Percentiles rank a stretch among this genome's conserved stretches.
phyloP scores from a whole-genome alignment of 108 stramenopile genomes.

The Pseudonitzschia multiseries region DNA sequence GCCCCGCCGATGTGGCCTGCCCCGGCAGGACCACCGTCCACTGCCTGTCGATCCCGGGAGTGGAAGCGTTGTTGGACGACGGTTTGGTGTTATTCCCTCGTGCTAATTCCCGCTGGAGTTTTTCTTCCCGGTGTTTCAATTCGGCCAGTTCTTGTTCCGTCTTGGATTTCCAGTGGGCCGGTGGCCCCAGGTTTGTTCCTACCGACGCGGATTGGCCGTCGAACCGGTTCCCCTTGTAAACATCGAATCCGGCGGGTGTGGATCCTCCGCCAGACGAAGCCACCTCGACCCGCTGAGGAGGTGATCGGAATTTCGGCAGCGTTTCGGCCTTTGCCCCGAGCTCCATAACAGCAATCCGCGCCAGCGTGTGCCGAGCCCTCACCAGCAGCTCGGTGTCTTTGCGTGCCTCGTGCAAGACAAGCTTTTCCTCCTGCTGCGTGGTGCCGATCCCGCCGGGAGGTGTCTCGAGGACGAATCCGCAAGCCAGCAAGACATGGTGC shows the following conservation, averaged over 20 bases:
- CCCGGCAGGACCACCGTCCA: slow-evolving; percentile 55
- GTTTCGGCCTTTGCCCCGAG: slow-evolving; percentile 42
- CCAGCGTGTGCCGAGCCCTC: slow-evolving; percentile 43
- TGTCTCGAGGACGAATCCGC: slow-evolving; percentile 56
- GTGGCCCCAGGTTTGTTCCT: slow-evolving; percentile 58
- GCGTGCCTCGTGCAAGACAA: not conserved
- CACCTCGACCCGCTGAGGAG: slow-evolving; percentile 7
- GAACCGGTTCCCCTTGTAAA: slow-evolving; percentile 61
- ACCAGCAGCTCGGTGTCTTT: slow-evolving; percentile 28
- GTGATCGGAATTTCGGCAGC: slow-evolving; percentile 39
- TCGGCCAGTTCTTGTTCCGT: slow-evolving; percentile 34
- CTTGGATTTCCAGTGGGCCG: slow-evolving; percentile 56
- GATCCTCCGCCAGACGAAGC: slow-evolving; percentile 3
- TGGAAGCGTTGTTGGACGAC: not conserved
- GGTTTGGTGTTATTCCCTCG: not conserved
- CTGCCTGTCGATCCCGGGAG: slow-evolving; percentile 31
- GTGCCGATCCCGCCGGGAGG: slow-evolving; percentile 15
- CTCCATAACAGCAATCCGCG: slow-evolving; percentile 41
- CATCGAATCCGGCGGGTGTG: slow-evolving; percentile 46
- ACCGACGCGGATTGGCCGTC: slow-evolving; percentile 66
- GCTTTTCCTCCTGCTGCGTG: slow-evolving; percentile 25
- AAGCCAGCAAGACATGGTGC: slow-evolving; percentile 64
- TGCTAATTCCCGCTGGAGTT: slow-evolving; percentile 19
- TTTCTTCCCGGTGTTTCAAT: slow-evolving; percentile 19
- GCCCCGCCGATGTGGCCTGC: slow-evolving; percentile 30